A percentile compares a stretch with the other conserved stretches of the same genome.
Conservation (phyloP, 805 yeast species). For the Danielia oregonensis region DNA sequence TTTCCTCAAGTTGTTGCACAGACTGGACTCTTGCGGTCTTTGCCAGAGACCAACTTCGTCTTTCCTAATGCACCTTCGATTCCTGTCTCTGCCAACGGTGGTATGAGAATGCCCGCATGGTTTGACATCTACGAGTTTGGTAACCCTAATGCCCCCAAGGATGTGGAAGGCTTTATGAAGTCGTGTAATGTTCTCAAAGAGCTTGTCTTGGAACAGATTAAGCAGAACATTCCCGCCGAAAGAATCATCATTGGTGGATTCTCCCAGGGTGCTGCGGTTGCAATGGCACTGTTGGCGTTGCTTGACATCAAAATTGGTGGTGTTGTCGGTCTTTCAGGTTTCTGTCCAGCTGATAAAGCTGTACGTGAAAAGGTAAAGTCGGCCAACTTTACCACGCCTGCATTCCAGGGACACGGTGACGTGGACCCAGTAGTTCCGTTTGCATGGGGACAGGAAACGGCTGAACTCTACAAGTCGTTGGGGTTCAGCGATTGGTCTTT, state of each 20-base stretch:
- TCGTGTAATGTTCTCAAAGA: slow-evolving; percentile 44
- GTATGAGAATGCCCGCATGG: slow-evolving; percentile 77
- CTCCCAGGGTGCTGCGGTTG: slow-evolving; percentile 87
- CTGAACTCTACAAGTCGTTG: slow-evolving; percentile 43
- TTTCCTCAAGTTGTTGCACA: slow-evolving; percentile 60
- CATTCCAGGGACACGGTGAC: slow-evolving; percentile 88
- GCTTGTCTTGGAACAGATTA: slow-evolving; percentile 51
- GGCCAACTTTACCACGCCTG: slow-evolving; percentile 60
- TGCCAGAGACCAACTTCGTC: slow-evolving; percentile 56
- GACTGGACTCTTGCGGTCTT: slow-evolving; percentile 42
- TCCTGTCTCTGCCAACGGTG: slow-evolving; percentile 68
- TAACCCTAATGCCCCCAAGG: slow-evolving; percentile 43
- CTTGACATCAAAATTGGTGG: slow-evolving; percentile 72
- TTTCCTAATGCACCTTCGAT: slow-evolving; percentile 85
- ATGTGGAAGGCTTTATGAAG: slow-evolving; percentile 50
- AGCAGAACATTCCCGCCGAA: slow-evolving; percentile 52
- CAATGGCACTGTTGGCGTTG: slow-evolving; percentile 57
- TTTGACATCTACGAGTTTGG: slow-evolving; percentile 68
- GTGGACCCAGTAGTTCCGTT: slow-evolving; percentile 61
- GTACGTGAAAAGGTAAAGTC: slow-evolving; percentile 18
- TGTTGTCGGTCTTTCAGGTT: slow-evolving; percentile 73
- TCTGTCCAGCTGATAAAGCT: slow-evolving; percentile 39
- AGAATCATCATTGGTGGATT: slow-evolving; percentile 91
- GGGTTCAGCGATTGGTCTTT: slow-evolving; percentile 43
- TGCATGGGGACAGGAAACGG: slow-evolving; percentile 35